Evolutionary conservation across 1,284 basidiomycete genomes (phyloP).

Genomic region (Ceratobasidium sp.): DNA sequence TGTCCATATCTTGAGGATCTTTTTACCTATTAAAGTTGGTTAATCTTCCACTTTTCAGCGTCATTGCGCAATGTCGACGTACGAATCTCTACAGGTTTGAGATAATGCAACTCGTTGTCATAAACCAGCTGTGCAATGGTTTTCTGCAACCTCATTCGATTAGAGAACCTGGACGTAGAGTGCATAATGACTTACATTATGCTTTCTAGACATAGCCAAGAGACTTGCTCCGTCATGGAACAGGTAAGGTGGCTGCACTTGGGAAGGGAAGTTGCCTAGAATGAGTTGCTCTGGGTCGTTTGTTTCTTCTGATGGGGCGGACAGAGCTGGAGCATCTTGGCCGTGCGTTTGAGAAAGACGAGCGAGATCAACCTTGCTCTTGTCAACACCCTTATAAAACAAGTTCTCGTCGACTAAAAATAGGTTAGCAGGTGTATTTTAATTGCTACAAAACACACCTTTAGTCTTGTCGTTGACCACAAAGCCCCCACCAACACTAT

Average conservation of each 20-base stretch:
- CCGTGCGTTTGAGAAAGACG: constrained; percentile 73
- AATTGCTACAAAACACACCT: constrained; percentile 60
- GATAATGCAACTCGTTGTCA: constrained; percentile 90
- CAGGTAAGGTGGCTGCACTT: constrained; percentile 80
- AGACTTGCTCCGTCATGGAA: constrained; percentile 87
- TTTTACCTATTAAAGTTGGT: constrained; percentile 39
- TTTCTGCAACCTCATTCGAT: constrained; percentile 66
- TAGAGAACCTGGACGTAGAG: constrained; percentile 35
- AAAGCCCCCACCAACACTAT: constrained; percentile 85
- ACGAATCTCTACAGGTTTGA: constrained; percentile 82
- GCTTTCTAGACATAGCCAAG: constrained; percentile 80
- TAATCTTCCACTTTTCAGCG: constrained; percentile 30
- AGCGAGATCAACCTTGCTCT: constrained; percentile 80
- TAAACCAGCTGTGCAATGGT: constrained; percentile 96
- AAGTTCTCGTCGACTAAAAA: constrained; percentile 88
- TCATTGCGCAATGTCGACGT: constrained; percentile 52
- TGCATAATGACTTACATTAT: constrained; percentile 73
- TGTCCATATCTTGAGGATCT: constrained; percentile 86
- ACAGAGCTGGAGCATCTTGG: constrained; percentile 7
- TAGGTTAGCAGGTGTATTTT: constrained; percentile 1
- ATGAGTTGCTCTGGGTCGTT: constrained; percentile 10
- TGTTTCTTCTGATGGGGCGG: constrained; percentile 48
- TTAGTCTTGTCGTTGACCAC: constrained; percentile 91
- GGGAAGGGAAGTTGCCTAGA: constrained; percentile 24
- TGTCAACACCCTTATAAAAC: constrained; percentile 96